Conservation (phyloP, 2,329 filamentous ascomycete genomes). For the Tolypocladium nubicola region DNA sequence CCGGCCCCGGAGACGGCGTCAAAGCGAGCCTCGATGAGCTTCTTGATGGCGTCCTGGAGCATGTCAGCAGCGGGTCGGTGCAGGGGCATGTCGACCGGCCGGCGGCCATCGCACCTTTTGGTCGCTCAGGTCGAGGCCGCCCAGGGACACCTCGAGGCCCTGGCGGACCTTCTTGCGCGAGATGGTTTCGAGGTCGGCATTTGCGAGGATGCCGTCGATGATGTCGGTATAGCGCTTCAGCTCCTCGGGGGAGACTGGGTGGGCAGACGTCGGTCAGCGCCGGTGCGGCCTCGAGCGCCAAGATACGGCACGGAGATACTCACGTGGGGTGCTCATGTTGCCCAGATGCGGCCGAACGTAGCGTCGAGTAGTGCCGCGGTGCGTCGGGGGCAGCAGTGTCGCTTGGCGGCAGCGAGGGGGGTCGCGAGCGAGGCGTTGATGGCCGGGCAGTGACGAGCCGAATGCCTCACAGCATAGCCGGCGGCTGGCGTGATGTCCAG, state of each 20-base stretch:
- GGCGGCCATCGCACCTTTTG: slow-evolving; percentile 39
- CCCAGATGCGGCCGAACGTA: not conserved
- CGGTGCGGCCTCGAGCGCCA: too few species aligned
- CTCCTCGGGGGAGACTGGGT: slow-evolving; percentile 39
- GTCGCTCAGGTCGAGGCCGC: slow-evolving; percentile 45
- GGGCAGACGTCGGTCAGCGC: not conserved
- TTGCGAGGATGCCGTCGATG: slow-evolving; percentile 49
- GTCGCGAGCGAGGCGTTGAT: not conserved
- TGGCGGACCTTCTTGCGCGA: slow-evolving; percentile 52
- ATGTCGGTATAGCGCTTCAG: slow-evolving; percentile 42
- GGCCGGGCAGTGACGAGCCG: not conserved
- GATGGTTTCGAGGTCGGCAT: slow-evolving; percentile 50
- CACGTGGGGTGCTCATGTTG: slow-evolving; percentile 5
- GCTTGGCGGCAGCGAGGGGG: not conserved
- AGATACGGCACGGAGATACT: not conserved
- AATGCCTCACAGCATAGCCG: slow-evolving; percentile 6
- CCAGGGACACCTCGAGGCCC: slow-evolving; percentile 42
- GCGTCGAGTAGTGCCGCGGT: not conserved
- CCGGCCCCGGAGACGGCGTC: slow-evolving; percentile 53
- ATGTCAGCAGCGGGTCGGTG: not conserved
- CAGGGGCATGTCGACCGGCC: not conserved
- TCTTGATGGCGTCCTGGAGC: slow-evolving; percentile 55
- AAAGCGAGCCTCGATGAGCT: slow-evolving; percentile 63
- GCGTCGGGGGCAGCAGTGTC: not conserved
- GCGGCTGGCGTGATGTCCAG: not conserved